These are phyloP conservation scores for Magnusiomyces ingens DNA, from an alignment of 1,139 yeast genomes.

Conservation along the genomic window DNA sequence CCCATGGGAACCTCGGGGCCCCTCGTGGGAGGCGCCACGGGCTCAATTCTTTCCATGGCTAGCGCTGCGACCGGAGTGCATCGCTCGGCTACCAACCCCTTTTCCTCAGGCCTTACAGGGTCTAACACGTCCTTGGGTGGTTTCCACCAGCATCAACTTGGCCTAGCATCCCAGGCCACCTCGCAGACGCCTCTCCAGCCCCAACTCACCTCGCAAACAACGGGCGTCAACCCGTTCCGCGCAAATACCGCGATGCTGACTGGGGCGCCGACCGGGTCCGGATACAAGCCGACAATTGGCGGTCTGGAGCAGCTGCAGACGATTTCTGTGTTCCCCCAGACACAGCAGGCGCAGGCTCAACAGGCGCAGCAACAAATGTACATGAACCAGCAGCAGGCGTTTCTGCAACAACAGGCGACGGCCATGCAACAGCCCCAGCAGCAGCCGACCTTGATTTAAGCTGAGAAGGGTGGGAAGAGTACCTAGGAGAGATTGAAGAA, in stretches of 20 bases:
- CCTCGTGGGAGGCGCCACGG: constrained; percentile 14
- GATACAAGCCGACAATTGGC: constrained; percentile 3
- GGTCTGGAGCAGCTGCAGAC: constrained; percentile 1
- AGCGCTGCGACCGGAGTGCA: constrained; percentile 25
- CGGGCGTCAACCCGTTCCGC: constrained; percentile 16
- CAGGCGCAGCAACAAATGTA: background rate
- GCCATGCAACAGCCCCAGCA: too few relatives aligned
- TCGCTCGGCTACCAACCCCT: constrained; percentile 45
- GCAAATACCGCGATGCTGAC: constrained; percentile 5
- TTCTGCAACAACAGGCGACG: too few relatives aligned
- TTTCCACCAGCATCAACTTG: background rate
- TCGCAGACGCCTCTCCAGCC: constrained; percentile 8
- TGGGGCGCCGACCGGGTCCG: background rate
- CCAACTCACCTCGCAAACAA: background rate
- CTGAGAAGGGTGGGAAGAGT: background rate
- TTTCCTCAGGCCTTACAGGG: constrained; percentile 26
- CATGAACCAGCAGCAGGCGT: too few relatives aligned
- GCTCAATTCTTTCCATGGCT: constrained; percentile 28
- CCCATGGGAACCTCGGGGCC: constrained; percentile 17
- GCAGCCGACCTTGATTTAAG: background rate
- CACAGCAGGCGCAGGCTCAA: constrained; percentile 2
- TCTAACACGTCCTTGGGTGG: constrained; percentile 4
- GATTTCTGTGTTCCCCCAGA: background rate
- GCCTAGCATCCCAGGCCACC: background rate
- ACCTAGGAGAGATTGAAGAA: background rate